Evolutionary conservation across 2,329 filamentous ascomycete genomes (phyloP), one percentile per base, ranked within the genome.

Genomic region (Exophiala lecanii-corni): DNA sequence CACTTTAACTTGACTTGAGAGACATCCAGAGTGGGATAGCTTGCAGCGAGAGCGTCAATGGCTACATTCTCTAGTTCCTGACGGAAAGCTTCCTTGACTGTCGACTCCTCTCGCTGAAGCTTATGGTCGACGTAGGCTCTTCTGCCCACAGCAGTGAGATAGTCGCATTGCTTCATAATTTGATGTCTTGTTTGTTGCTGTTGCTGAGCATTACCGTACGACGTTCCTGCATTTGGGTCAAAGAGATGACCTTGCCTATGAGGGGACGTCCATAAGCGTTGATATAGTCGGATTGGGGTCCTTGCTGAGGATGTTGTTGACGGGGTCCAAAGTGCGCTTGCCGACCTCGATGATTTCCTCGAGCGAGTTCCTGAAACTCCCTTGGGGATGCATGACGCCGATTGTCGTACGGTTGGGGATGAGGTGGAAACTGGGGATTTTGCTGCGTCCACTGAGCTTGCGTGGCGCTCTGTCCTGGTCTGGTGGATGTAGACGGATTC

Each of bases 31-130:
- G 62, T 65, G 0, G 49, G 46, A 3, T 65, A 51, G 13, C 65
- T 59, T n/a, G 64, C 2, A 76, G 74, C 39, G 3, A 56, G 33
- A 17, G 47, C 41, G 9, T 76, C 62, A 39, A 75, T 76, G 50
- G 84, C 84, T 16, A 86, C 74, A 6, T 63, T 54, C 59, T 91
- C 81, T 12, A 94, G 75, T 18, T 68, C 67, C 34, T 67, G 58
- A 36, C 86, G 77, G 53, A 94, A 89, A 0, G 63, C 59, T 55
- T 92, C 84, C 58, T 92, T 94, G 51, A 81, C 74, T 2, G 72
- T 67, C 39, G 84, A 76, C 53, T 92, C 86, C 25, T 57, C 50
- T 16, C 25, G 37, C 4, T 25, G 49, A 12, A 57, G 45, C 31
- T 33, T 42, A 20, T 55, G 45, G 13, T 17, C 38, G 5, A 32